Percentiles rank a stretch among this genome's conserved stretches.
These are phyloP conservation scores for Thelephora terrestris DNA, from an alignment of 1,284 basidiomycete genomes.

Conservation along the genomic window DNA sequence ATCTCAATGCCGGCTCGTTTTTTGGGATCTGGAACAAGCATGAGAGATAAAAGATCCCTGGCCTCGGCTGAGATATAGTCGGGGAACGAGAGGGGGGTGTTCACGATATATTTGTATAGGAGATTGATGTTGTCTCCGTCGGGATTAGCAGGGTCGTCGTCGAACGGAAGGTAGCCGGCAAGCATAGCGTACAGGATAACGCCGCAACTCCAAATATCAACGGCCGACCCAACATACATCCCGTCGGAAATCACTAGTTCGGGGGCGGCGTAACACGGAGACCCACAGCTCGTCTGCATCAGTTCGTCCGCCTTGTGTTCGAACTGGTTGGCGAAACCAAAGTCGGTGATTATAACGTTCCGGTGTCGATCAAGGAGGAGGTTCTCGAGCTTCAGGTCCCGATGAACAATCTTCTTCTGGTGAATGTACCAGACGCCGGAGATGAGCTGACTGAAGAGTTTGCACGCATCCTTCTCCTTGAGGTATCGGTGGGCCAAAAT, in stretches of 20 bases:
- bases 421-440: conserved; percentile 99
- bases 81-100: conserved; percentile 89
- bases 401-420: conserved; percentile 98
- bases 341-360: conserved; percentile 99
- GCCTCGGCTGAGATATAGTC: conserved; percentile 83
- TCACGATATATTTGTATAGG: conserved; percentile 99
- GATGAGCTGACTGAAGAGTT: conserved; percentile 96
- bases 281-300: conserved; percentile 98
- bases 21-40: conserved; percentile 81
- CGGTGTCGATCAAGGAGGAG: conserved; percentile 93
- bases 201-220: conserved; percentile 99
- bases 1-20: conserved; percentile 63
- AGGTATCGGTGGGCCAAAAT: conserved; percentile 98
- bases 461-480: conserved; percentile 90
- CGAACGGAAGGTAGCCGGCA: conserved; percentile 98
- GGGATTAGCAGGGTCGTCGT: conserved; percentile 97
- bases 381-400: conserved; percentile 98
- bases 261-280: conserved; percentile 96
- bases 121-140: conserved; percentile 99
- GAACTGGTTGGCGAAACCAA: conserved; percentile 98
- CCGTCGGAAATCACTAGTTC: conserved; percentile 99
- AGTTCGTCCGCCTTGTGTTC: conserved; percentile 87
- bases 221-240: conserved; percentile 94
- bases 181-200: conserved; percentile 99
- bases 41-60: conserved; percentile 63